These are phyloP conservation scores for Daldinia childiae DNA, from an alignment of 495 filamentous ascomycete species.

Conservation along the genomic window DNA sequence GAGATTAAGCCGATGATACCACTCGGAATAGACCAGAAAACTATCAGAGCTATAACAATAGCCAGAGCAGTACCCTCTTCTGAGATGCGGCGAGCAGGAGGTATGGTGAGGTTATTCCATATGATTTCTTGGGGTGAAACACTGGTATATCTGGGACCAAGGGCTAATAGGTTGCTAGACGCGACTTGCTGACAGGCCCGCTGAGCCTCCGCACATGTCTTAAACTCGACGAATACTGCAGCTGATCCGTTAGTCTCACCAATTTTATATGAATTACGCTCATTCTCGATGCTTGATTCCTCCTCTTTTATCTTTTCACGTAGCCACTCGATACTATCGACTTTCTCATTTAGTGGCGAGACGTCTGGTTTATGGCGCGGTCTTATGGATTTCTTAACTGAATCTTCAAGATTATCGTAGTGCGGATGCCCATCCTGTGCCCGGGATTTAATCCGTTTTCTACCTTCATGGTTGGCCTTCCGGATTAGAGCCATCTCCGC, in stretches of 20 bases:
- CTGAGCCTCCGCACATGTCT: constrained; percentile 78
- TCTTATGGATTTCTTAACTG: constrained; percentile 63
- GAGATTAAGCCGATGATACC: constrained; percentile 81
- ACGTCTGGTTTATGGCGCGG: constrained; percentile 61
- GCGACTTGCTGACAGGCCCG: constrained; percentile 81
- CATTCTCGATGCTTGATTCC: constrained; percentile 74
- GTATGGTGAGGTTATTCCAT: constrained; percentile 82
- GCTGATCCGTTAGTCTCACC: constrained; percentile 64
- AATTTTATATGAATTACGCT: constrained; percentile 68
- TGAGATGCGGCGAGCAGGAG: constrained; percentile 81
- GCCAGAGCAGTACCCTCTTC: constrained; percentile 70
- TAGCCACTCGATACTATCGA: constrained; percentile 88
- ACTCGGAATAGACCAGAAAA: constrained; percentile 92
- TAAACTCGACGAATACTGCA: constrained; percentile 82
- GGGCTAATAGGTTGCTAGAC: constrained; percentile 82
- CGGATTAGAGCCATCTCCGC: constrained; percentile 73
- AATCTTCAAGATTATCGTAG: constrained; percentile 58
- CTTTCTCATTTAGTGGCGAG: constrained; percentile 65
- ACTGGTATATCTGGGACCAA: constrained; percentile 84
- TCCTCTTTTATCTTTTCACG: constrained; percentile 78
- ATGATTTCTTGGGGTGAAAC: constrained; percentile 82
- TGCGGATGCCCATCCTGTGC: constrained; percentile 60
- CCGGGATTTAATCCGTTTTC: constrained; percentile 55
- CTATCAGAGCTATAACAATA: constrained; percentile 73
- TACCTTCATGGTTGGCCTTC: constrained; percentile 66